Evolutionary conservation across 2,329 filamentous ascomycete genomes (phyloP).

Genomic region (Dothiorella sarmentorum): DNA sequence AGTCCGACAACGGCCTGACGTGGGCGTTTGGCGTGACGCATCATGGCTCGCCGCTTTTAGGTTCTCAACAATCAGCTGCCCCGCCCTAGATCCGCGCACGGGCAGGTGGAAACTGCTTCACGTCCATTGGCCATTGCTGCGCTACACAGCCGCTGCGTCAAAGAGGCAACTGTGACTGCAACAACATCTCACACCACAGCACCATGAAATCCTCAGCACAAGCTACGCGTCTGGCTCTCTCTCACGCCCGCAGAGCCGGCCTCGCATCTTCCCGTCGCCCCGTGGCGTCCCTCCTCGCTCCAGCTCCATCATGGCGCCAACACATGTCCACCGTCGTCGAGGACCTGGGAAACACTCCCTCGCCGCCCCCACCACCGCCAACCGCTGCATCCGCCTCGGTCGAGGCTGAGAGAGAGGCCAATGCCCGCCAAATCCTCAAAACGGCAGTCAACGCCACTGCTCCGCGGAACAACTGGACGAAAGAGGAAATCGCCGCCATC

Average conservation of each 20-base stretch:
- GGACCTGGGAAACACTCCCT: conserved; percentile 1
- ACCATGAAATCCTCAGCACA: conserved; percentile 2
- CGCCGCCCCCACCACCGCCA: conserved; percentile 8
- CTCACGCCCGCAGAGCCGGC: not conserved
- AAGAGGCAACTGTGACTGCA: not conserved
- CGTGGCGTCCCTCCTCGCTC: not conserved
- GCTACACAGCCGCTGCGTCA: not conserved
- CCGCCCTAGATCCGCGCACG: not conserved
- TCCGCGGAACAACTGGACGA: conserved; percentile 73
- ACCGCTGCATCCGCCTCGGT: not conserved
- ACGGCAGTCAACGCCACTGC: conserved; percentile 57
- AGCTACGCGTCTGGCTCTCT: not conserved
- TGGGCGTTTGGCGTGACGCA: not conserved
- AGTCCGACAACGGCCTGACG: not conserved
- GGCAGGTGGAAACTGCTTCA: not conserved
- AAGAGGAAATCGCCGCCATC: conserved; percentile 74
- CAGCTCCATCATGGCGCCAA: not conserved
- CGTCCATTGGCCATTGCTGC: conserved; percentile 8
- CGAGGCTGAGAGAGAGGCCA: conserved; percentile 5
- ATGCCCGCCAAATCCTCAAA: conserved; percentile 31
- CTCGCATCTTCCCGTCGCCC: not conserved
- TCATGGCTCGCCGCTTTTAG: not conserved
- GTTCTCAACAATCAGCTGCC: conserved; percentile 9
- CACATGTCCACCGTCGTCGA: conserved; percentile 18
- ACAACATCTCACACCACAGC: not conserved